These are phyloP conservation scores for Skeletonema menzelii DNA, from an alignment of 108 stramenopile genomes.

Conservation along the genomic window DNA sequence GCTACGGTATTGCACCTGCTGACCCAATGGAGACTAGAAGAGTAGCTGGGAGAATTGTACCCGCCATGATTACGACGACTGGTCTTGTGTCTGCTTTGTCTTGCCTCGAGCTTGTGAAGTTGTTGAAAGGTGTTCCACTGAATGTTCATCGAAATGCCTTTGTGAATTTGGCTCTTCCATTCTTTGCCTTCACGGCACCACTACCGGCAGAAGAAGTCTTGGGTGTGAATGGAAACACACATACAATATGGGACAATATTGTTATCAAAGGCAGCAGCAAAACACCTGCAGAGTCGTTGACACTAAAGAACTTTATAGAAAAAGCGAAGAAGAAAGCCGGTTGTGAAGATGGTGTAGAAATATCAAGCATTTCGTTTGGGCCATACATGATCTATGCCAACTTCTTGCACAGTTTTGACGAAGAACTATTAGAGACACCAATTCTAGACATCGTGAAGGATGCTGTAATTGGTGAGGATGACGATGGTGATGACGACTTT, in stretches of 20 bases:
- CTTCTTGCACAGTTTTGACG: conserved; percentile 80
- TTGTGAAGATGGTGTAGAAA: conserved; percentile 49
- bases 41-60: conserved; percentile 97
- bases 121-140: conserved; percentile 80
- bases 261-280: conserved; percentile 68
- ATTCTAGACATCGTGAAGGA: conserved; percentile 62
- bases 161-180: conserved; percentile 92
- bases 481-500: conserved; percentile 52
- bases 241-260: conserved; percentile 94
- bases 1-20: conserved; percentile 93
- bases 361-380: conserved; percentile 72
- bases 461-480: conserved; percentile 57
- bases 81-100: conserved; percentile 95
- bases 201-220: conserved; percentile 71
- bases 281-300: conserved; percentile 48
- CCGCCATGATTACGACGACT: conserved; percentile 98
- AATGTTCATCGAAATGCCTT: conserved; percentile 89
- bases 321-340: conserved; percentile 54
- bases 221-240: conserved; percentile 62
- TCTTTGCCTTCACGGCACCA: conserved; percentile 95
- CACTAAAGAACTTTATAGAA: conserved; percentile 53
- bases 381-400: conserved; percentile 85
- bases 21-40: conserved; percentile 93
- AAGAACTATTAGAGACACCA: conserved; percentile 56
- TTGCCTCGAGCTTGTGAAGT: conserved; percentile 92